Base-by-base conservation (phyloP, 2,329 filamentous ascomycete genomes). In the Aspergillus sp. region DNA sequence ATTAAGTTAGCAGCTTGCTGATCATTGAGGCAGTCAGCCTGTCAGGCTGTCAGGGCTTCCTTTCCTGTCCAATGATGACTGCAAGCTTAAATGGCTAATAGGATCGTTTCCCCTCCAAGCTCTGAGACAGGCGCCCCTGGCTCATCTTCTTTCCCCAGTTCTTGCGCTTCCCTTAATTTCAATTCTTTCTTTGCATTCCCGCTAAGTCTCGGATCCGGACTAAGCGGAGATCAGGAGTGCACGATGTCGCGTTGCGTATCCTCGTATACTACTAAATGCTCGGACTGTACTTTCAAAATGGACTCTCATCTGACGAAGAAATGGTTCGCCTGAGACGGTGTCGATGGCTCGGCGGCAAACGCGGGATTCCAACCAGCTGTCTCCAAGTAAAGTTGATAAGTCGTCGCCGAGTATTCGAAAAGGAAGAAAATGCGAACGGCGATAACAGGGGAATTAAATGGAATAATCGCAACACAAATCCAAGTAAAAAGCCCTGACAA, bases 91-190 rank as follows among this genome's bases (percentile, higher is more conserved):
- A 55, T 35, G 19, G 21, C 35, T 14, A 41, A 4, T 27, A 11
- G 21, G 33, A 43, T 50, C 19, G n/a, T 31, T 11, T 31, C 54
- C 31, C 24, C 15, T 6, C 49, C 45, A 44, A 24, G 33, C 19
- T 48, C 53, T 27, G 53, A 55, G 53, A 55, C 45, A 49, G 39
- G 37, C 53, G 45, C 46, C 53, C 53, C 53, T 54, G 43, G 44
- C 44, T 54, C 52, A 54, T 54, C 35, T 48, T 44, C 15, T 27
- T 21, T 6, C 51, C 8, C 41, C 43, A 45, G 6, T 41, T 23
- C 19, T 37, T 35, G 27, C 27, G 14, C 15, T 54, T 37, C 31
- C 4, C 21, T 40, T 54, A 37, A 54, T 54, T 47, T 47, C 21
- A 12, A 35, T 33, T 33, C 50, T 47, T 54, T 40, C 14, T 39